Conservation (phyloP, 1,284 basidiomycete species). For the Stygiomarasmius scandens region DNA sequence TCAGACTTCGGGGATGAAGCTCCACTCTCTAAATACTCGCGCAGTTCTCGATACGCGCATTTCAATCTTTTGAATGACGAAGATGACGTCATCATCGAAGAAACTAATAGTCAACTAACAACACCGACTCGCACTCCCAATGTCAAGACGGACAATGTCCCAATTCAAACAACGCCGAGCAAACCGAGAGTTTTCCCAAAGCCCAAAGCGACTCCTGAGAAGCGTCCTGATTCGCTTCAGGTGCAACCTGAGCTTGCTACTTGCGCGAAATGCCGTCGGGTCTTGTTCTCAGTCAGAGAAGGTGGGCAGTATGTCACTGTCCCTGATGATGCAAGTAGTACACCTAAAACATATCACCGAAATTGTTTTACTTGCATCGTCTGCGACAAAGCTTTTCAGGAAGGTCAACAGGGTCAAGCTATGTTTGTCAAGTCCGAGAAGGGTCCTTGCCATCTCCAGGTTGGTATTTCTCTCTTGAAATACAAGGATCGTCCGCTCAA, state of each 20-base stretch:
- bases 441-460: slow-evolving; percentile 74
- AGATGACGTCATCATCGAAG: slow-evolving; percentile 32
- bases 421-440: slow-evolving; percentile 64
- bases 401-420: slow-evolving; percentile 60
- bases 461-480: slow-evolving; percentile 32
- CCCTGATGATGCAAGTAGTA: slow-evolving; percentile 52
- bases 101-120: slow-evolving; percentile 32
- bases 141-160: slow-evolving; percentile 4
- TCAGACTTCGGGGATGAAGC: slow-evolving; percentile 27
- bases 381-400: slow-evolving; percentile 66
- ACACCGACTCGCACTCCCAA: slow-evolving; percentile 29
- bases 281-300: slow-evolving; percentile 57
- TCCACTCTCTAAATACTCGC: slow-evolving; percentile 19
- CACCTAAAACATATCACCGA: slow-evolving; percentile 65
- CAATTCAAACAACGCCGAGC: slow-evolving; percentile 16
- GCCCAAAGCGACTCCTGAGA: slow-evolving; percentile 1
- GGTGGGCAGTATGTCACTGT: slow-evolving; percentile 69
- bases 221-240: slow-evolving; percentile 11
- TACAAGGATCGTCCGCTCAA: slow-evolving; percentile 11
- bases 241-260: slow-evolving; percentile 7
- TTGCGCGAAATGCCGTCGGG: slow-evolving; percentile 59
- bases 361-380: slow-evolving; percentile 73
- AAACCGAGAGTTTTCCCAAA: slow-evolving; percentile 4
- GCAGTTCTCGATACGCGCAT: slow-evolving; percentile 25
- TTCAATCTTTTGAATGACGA: slow-evolving; percentile 27